Base-by-base conservation (phyloP, 1,139 yeast genomes). In the Taphrina confusa region DNA sequence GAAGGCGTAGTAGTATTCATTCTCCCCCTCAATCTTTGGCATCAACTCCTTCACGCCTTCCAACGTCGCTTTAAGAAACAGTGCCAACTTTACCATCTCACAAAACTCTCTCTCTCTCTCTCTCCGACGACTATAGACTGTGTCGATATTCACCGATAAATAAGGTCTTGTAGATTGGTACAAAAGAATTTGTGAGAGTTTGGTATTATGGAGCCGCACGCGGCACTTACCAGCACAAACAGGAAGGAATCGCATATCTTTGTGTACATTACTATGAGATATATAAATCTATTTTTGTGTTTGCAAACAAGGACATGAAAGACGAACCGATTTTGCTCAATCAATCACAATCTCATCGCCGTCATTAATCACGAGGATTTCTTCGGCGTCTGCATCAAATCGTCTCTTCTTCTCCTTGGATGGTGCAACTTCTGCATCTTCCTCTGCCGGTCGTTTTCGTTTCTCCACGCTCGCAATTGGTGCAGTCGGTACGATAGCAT, bases 31-130 rank as follows among this genome's bases (percentile, higher is more conserved):
- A 68, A 91, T 96, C 6, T 76, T 72, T 9, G 94, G 88, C 44
- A 74, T 73, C n/a, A 88, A 74, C 50, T 78, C 82, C 1, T 87
- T 83, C 46, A 88, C 85, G 45, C 82, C 83, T 56, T 75, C 75
- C 40, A 88, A 76, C 37, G 81, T 83, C 6, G 89, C 95, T 9
- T 76, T 73, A 20, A 85, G 73, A 57, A 77, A 77, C 54, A 88
- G 77, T 57, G 75, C 75, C 56, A 76, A 55, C 25, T 27, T 46
- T 11, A 36, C 65, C 62, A 61, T 61, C 1, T n/a, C 22, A 25
- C 37, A 33, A n/a, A 34, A 6, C n/a, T n/a, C n/a, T n/a, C n/a
- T n/a, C n/a, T n/a, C n/a, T n/a, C n/a, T n/a, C n/a, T n/a, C n/a
- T n/a, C n/a, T n/a, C n/a, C n/a, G n/a, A n/a, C n/a, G n/a, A n/a